Evolutionary conservation across 495 filamentous ascomycete species (phyloP).

Genomic region (Amphirosellinia nigrospora): DNA sequence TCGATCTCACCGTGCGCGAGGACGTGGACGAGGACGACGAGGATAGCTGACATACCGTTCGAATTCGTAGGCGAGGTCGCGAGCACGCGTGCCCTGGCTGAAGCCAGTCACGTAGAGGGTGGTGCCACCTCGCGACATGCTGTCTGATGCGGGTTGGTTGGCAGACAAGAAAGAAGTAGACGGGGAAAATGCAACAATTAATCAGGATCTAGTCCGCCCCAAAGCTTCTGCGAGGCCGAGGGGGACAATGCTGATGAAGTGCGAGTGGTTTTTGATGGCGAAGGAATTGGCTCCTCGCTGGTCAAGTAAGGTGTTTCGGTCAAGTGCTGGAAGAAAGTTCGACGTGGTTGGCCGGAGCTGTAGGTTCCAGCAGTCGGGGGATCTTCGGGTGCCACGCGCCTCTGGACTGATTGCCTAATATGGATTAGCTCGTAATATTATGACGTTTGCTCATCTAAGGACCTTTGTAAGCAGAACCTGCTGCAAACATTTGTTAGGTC

Average conservation of each 20-base stretch:
- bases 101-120: constrained; percentile 98
- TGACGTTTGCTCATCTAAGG: background rate
- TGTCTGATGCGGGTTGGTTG: constrained; percentile 31
- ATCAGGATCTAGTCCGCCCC: constrained; percentile 30
- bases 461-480: no score
- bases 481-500: background rate
- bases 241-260: constrained; percentile 23
- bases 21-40: constrained; percentile 45
- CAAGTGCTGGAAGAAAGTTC: constrained; percentile 26
- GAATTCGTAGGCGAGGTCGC: constrained; percentile 97
- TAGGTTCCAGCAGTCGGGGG: constrained; percentile 17
- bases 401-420: background rate
- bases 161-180: constrained; percentile 30
- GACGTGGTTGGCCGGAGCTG: constrained; percentile 24
- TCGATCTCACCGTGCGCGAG: constrained; percentile 40
- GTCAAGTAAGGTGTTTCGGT: constrained; percentile 24
- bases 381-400: constrained; percentile 18
- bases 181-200: constrained; percentile 26
- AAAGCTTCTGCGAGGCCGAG: constrained; percentile 29
- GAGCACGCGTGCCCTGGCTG: constrained; percentile 97
- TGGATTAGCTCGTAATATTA: background rate
- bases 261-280: constrained; percentile 10
- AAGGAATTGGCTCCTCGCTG: constrained; percentile 15
- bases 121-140: constrained; percentile 90
- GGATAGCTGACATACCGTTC: constrained; percentile 76